Evolutionary conservation across 1,139 yeast genomes (phyloP).

Genomic region (Suhomyces panamericanus): DNA sequence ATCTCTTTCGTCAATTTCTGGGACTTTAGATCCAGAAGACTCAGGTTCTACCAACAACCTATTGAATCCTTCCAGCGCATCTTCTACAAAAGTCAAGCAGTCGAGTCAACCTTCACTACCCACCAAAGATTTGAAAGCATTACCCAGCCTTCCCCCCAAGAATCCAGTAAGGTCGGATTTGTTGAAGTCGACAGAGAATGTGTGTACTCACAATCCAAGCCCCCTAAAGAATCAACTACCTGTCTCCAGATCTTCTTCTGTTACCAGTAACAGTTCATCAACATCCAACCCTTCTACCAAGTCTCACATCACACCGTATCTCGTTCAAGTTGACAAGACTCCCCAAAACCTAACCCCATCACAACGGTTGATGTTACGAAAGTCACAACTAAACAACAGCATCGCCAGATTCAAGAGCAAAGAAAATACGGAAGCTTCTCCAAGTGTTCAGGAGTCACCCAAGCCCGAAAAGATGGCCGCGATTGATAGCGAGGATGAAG

Average conservation of each 20-base stretch:
- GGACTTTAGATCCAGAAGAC: not conserved
- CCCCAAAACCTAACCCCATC: conserved; percentile 40
- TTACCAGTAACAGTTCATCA: conserved; percentile 17
- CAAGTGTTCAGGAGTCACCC: not conserved
- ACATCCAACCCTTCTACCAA: conserved; percentile 9
- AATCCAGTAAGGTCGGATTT: not conserved
- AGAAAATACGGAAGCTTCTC: conserved; percentile 10
- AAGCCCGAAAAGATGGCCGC: not conserved
- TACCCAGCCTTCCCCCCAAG: conserved; percentile 1
- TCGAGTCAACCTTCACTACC: not conserved
- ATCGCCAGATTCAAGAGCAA: conserved; percentile 24
- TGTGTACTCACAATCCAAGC: conserved; percentile 16
- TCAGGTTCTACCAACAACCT: not conserved
- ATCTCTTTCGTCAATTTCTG: not conserved
- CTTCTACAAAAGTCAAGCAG: not conserved
- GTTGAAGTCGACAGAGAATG: not conserved
- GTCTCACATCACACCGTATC: conserved; percentile 18
- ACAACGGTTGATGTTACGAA: conserved; percentile 38
- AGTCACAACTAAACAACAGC: conserved; percentile 27
- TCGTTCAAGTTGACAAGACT: conserved; percentile 28
- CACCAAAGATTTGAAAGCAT: not conserved
- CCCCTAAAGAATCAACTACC: conserved; percentile 21
- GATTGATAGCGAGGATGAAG: conserved; percentile 48
- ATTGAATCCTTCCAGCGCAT: not conserved
- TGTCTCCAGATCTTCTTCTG: conserved; percentile 22